A percentile compares a stretch with the other conserved stretches of the same genome.
Evolutionary conservation across 2,329 filamentous ascomycete species (phyloP).

Genomic region (Cercospora janseana): DNA sequence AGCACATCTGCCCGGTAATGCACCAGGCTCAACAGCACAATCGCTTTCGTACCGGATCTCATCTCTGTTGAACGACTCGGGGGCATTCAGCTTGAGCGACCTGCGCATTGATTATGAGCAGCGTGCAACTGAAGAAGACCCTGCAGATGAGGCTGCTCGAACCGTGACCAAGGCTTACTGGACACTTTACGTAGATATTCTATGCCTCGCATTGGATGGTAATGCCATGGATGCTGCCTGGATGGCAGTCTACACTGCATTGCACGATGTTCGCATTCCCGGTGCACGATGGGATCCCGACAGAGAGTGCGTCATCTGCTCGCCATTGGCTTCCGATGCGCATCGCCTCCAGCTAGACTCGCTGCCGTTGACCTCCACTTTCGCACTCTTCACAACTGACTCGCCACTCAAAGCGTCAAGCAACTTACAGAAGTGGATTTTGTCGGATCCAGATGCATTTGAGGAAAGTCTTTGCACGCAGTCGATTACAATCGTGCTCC

Average conservation of each 20-base stretch:
- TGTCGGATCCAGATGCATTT: slow-evolving; percentile 84
- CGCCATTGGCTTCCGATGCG: slow-evolving; percentile 56
- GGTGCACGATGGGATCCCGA: slow-evolving; percentile 81
- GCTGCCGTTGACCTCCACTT: slow-evolving; percentile 73
- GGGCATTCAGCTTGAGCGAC: slow-evolving; percentile 64
- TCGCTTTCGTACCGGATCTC: slow-evolving; percentile 78
- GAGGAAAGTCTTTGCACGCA: slow-evolving; percentile 86
- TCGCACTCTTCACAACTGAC: slow-evolving; percentile 69
- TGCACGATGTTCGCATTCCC: slow-evolving; percentile 75
- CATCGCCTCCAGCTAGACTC: slow-evolving; percentile 60
- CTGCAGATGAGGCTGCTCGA: slow-evolving; percentile 40
- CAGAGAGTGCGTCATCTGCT: slow-evolving; percentile 74
- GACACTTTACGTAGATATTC: slow-evolving; percentile 91
- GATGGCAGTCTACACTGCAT: slow-evolving; percentile 76
- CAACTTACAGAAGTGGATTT: slow-evolving; percentile 59
- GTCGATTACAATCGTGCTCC: slow-evolving; percentile 78
- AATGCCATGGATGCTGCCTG: slow-evolving; percentile 91
- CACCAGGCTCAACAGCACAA: slow-evolving; percentile 78
- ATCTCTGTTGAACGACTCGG: slow-evolving; percentile 69
- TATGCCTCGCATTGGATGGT: slow-evolving; percentile 89
- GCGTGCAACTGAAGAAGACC: slow-evolving; percentile 49
- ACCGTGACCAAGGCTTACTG: slow-evolving; percentile 78
- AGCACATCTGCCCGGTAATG: slow-evolving; percentile 76
- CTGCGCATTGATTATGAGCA: slow-evolving; percentile 63
- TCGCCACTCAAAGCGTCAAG: slow-evolving; percentile 48